Base-by-base conservation (phyloP, 179 eudicot genomes). In the Gypsophila paniculata region DNA sequence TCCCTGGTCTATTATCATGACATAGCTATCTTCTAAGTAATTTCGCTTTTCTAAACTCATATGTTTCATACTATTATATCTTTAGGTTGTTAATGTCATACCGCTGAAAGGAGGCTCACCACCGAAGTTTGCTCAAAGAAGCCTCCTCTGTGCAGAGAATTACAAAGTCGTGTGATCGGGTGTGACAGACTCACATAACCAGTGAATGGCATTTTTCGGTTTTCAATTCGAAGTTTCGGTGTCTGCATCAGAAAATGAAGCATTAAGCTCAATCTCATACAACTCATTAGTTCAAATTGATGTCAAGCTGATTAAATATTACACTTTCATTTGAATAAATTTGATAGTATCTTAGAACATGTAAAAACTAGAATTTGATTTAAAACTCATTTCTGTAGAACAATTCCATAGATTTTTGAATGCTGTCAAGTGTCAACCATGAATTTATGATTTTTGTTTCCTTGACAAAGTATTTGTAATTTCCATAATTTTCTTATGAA, bases 61-160 rank as follows among this genome's bases (percentile, higher is more conserved):
- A 25, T 51, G 54, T 61, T 23, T 18, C 11, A 8, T 42, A 42
- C 8, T 42, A 2, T 42, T 3, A 52, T 72, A 36, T 15, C 44
- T 80, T 73, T 85, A 90, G 98, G 90, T 88, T 66, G 72, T 78
- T 51, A 85, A 76, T 62, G 49, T 88, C 60, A 53, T 87, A 73
- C 96, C 94, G 32, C 76, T 87, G 70, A 87, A 76, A 83, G 90
- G 87, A 29, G 89, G 90, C 23, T 61, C 86, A 8, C 84, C 88
- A 22, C 94, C 96, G 52, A 90, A 83, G 76, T 88, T 72, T 80
- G 52, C 88, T 23, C 88, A 87, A 76, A 88, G 89, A 71, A 78
- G 86, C 36, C 74, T 75, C 71, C 87, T 90, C 23, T 77, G 74
- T 49, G 79, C 98, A 6, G 94, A 90, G 62, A 88, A 82, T 38